phyloP scores from a whole-genome alignment of 108 stramenopile species.

The Asterionellopsis glacialis region DNA sequence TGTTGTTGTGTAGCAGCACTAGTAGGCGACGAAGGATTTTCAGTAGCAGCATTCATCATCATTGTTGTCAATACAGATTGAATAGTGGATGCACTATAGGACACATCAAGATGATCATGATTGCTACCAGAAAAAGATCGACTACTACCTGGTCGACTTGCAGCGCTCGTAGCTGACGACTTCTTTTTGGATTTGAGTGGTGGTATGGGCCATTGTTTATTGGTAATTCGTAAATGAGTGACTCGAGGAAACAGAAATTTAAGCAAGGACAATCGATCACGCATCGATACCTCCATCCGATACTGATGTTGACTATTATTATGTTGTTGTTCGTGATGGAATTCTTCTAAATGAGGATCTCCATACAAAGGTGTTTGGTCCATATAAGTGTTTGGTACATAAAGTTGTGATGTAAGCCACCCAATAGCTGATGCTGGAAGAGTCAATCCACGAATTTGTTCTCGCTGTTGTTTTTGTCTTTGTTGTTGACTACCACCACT shows the following conservation, averaged over 20 bases:
- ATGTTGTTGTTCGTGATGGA: slow-evolving; percentile 1
- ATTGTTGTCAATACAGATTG: too few species aligned
- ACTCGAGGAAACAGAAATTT: slow-evolving; percentile 49
- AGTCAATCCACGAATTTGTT: slow-evolving; percentile 38
- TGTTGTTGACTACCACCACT: background rate
- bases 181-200: background rate
- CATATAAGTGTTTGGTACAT: background rate
- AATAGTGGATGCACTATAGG: too few species aligned
- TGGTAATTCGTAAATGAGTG: slow-evolving; percentile 48
- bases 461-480: background rate
- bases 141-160: background rate
- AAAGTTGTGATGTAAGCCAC: slow-evolving; percentile 58
- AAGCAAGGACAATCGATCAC: slow-evolving; percentile 49
- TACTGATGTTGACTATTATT: background rate
- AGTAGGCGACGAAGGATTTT: too few species aligned
- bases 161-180: background rate
- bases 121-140: background rate
- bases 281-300: slow-evolving; percentile 13
- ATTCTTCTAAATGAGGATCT: slow-evolving; percentile 5
- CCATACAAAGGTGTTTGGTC: background rate
- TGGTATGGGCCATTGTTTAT: slow-evolving; percentile 48
- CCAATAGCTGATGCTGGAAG: slow-evolving; percentile 69
- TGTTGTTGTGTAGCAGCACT: background rate
- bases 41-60: too few species aligned
- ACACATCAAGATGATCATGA: too few species aligned